These are phyloP conservation scores for Dendrocalamus sinicus DNA, from an alignment of 176 grass and related monocot genomes.

Conservation along the genomic window DNA sequence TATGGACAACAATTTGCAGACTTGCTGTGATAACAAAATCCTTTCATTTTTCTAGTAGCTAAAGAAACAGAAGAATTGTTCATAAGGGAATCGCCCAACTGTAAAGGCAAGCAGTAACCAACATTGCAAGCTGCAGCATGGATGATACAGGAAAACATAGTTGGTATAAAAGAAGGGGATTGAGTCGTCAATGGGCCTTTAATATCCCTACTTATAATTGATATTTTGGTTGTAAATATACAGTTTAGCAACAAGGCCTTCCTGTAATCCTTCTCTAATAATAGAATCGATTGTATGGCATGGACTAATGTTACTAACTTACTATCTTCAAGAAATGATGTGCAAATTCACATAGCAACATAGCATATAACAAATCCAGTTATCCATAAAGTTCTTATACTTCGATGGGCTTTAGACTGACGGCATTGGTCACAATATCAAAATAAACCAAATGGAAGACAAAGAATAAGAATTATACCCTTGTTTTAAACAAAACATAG, in stretches of 20 bases:
- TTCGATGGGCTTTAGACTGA: background rate
- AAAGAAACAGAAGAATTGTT: background rate
- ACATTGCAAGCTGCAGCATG: background rate
- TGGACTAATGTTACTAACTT: background rate
- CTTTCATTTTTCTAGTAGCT: background rate
- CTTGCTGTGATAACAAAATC: background rate
- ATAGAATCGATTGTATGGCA: background rate
- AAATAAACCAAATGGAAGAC: constrained; percentile 8
- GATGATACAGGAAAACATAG: background rate
- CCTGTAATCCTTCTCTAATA: background rate
- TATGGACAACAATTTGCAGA: background rate
- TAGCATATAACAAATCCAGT: background rate
- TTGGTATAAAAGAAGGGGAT: background rate
- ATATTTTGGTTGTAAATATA: background rate
- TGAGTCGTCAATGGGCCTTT: background rate
- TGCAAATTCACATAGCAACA: background rate
- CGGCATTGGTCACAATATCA: background rate
- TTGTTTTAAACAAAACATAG: constrained; percentile 95
- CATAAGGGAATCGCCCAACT: background rate
- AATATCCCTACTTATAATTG: background rate
- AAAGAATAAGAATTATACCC: constrained; percentile 58
- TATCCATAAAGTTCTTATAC: background rate
- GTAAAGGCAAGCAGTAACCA: background rate
- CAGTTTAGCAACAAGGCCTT: constrained; percentile 16
- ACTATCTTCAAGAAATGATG: background rate